Base-by-base conservation (phyloP, 345 rosid genomes). In the Noccaea bulbosa region DNA sequence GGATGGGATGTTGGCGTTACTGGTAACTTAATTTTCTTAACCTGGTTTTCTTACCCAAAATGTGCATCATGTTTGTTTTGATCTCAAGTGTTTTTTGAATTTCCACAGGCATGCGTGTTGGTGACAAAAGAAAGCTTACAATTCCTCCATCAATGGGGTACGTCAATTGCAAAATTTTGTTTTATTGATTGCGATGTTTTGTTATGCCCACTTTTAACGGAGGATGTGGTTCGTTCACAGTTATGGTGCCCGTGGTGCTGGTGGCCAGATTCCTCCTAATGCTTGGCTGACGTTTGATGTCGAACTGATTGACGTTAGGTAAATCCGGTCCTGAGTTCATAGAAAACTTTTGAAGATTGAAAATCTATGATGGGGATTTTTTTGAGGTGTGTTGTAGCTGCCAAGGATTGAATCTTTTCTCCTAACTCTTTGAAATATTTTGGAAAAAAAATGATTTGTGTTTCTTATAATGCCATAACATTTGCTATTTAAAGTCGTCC, bases 1-100 rank as follows among this genome's bases (percentile, higher is more conserved):
- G 99, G 98, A 69, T 95, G 98, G 99, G 99, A 95, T 81, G 92
- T 92, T 59, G 99, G 98, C 15, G 92, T 95, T 49, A 79, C 79
- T 20, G 98, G 99, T 95, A 81, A 79, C 56, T n/a, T 40, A 58
- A 57, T 35, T 17, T 38, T 65, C 33, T 15, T 50, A 73, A 33
- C 6, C 8, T 53, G 41, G 46, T 38, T 54, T 46, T 53, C 32
- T 54, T 40, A 40, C 37, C 17, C 32, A 57, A 39, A 17, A 43
- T 45, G 17, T 38, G n/a, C 50, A 12, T 43, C 30, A 15, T 46
- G 11, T 75, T 17, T 43, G 24, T 39, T 17, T 35, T 72, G 22
- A 40, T 61, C 60, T 16, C 10, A 8, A 14, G 69, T 47, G 30
- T 27, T 6, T 41, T 8, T 6, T 10, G 35, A 32, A 34, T 17